A percentile compares a stretch with the other conserved stretches of the same genome.
Evolutionary conservation across 1,139 yeast genomes (phyloP).

Genomic region (Zygosaccharomyces pseudobailii): DNA sequence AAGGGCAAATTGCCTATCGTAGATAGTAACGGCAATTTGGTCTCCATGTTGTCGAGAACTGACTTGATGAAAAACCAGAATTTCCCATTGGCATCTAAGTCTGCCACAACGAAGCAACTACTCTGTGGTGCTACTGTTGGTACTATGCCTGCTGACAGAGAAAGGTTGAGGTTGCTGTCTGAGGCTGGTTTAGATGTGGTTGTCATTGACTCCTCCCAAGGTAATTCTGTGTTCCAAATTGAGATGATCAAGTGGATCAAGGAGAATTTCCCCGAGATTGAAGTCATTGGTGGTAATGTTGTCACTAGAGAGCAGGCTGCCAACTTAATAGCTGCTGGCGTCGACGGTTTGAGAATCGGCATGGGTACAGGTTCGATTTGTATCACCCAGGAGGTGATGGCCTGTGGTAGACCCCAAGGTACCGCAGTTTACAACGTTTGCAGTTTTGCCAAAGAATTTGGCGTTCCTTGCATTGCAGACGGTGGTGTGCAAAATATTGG

Average conservation of each 20-base stretch:
- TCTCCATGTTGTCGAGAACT: slow-evolving; percentile 88
- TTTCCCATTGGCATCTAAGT: slow-evolving; percentile 93
- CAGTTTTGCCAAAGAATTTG: slow-evolving; percentile 36
- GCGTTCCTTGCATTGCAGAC: slow-evolving; percentile 80
- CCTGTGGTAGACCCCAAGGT: slow-evolving; percentile 99
- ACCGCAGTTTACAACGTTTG: slow-evolving; percentile 49
- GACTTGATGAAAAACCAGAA: slow-evolving; percentile 94
- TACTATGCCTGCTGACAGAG: slow-evolving; percentile 83
- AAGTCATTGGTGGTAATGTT: slow-evolving; percentile 96
- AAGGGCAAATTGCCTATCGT: slow-evolving; percentile 97
- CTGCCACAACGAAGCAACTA: slow-evolving; percentile 87
- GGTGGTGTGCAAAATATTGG: slow-evolving; percentile 99
- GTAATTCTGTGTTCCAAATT: slow-evolving; percentile 91
- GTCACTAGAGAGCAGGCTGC: slow-evolving; percentile 99
- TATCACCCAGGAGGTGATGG: slow-evolving; percentile 99
- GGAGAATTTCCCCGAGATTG: slow-evolving; percentile 66
- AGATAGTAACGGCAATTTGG: slow-evolving; percentile 69
- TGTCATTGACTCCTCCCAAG: slow-evolving; percentile 93
- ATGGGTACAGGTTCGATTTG: slow-evolving; percentile 99
- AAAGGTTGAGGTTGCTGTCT: slow-evolving; percentile 76
- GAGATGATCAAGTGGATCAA: slow-evolving; percentile 93
- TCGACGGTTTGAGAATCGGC: slow-evolving; percentile 97
- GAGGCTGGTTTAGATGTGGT: slow-evolving; percentile 98
- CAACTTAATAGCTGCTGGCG: slow-evolving; percentile 88
- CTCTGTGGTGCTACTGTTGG: slow-evolving; percentile 99